Base-by-base conservation (phyloP, 768 basidiomycete species). In the Termitomyces sp. region DNA sequence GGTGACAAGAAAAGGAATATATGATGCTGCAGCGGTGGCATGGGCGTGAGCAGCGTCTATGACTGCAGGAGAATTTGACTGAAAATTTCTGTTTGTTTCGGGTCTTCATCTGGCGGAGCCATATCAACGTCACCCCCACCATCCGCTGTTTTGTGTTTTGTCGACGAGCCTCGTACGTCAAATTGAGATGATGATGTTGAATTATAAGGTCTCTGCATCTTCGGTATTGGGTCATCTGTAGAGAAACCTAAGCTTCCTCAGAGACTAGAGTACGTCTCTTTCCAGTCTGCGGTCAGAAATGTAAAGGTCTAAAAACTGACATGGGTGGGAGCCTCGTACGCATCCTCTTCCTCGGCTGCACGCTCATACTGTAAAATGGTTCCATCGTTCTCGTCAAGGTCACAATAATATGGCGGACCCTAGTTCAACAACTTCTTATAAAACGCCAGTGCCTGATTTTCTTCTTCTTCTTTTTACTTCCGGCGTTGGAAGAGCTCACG, bases 341-440 rank as follows among this genome's bases (percentile, higher is more conserved):
- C 65, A 91, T 93, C 89, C 69, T 87, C 83, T 60, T 88, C 82
- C 72, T 94, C 93, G 31, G 86, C 83, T 60, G 81, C 79, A 47
- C 74, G 74, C 74, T 98, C 96, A 61, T 80, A 91, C 58, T 85
- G 80, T 15, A 94, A 70, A 36, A 99, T 71, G n/a, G 74, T 75
- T 8, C 81, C 86, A 57, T 85, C 87, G 3, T 75, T 74, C 71
- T 99, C 96, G 70, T 97, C 96, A 14, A 88, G 66, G 69, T 99
- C 94, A 8, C 96, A 95, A 72, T 90, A 98, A 71, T 99, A 98
- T 0, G 83, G 81, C 1, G 92, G 92, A 0, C 90, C 92, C 69
- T 94, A 92, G 66, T 89, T 86, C 76, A 86, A 84, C 70, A 95
- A 98, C 73, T 92, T 93, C 74, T 91, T 91, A 75, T 93, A 95